Conservation (phyloP, 1,284 basidiomycete species). For the Ganoderma leucocontextum region DNA sequence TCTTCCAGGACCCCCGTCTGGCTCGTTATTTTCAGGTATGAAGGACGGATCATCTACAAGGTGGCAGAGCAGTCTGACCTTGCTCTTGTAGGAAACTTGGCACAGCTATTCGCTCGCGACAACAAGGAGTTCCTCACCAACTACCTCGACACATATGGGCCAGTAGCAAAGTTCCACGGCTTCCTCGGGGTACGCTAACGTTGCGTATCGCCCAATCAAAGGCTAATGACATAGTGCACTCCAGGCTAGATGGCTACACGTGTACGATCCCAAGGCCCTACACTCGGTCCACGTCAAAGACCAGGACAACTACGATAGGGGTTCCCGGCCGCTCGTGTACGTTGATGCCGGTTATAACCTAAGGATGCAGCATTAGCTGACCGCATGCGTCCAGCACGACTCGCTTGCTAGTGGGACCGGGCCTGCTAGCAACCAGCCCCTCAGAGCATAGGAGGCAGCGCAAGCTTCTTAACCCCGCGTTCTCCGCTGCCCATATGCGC, state of each 20-base stretch:
- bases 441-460: conserved; percentile 16
- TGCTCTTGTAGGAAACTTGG: conserved; percentile 7
- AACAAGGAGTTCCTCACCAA: background rate
- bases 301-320: conserved; percentile 8
- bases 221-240: background rate
- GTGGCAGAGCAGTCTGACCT: background rate
- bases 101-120: conserved; percentile 2
- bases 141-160: conserved; percentile 5
- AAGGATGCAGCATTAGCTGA: background rate
- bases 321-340: background rate
- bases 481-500: conserved; percentile 31
- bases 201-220: too few relatives aligned
- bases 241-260: conserved; percentile 2
- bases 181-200: conserved; percentile 5
- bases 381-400: background rate
- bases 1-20: conserved; percentile 15
- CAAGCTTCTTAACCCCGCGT: conserved; percentile 31
- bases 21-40: conserved; percentile 10
- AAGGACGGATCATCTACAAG: background rate
- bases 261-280: conserved; percentile 11
- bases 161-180: conserved; percentile 8
- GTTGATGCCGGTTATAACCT: too few relatives aligned
- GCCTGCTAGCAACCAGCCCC: background rate
- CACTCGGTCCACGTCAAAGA: conserved; percentile 17
- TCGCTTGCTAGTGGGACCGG: conserved; percentile 7